Evolutionary conservation across 2,329 filamentous ascomycete species (phyloP).

Genomic region (Hymenotorrendiella dingleyae): DNA sequence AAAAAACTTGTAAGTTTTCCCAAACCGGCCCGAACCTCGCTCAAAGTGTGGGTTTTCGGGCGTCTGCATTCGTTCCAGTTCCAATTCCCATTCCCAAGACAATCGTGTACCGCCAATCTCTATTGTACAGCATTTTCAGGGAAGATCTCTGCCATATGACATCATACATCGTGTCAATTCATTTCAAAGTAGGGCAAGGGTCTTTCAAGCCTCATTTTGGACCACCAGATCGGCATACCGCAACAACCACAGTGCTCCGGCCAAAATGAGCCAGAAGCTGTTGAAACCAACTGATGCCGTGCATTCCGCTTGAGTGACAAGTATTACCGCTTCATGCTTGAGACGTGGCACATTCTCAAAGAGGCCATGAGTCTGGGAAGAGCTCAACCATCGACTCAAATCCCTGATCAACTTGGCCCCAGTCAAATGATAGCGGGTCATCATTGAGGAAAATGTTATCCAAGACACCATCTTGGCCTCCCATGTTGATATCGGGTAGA

Average conservation of each 20-base stretch:
- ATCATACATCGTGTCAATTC: too few relatives aligned
- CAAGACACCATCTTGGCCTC: not conserved
- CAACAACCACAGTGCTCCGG: not conserved
- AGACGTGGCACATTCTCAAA: not conserved
- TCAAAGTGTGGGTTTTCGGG: not conserved
- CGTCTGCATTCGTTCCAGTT: not conserved
- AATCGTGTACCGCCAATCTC: too few relatives aligned
- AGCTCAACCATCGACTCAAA: conserved; percentile 14
- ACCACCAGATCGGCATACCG: not conserved
- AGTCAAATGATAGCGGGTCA: conserved; percentile 7
- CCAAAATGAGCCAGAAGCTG: not conserved
- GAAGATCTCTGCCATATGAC: too few relatives aligned
- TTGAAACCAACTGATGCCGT: not conserved
- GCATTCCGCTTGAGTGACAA: not conserved
- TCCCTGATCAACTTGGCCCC: conserved; percentile 10
- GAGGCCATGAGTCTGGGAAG: conserved; percentile 13
- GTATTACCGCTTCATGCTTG: not conserved
- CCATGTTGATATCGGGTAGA: not conserved
- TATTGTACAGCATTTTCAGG: too few relatives aligned
- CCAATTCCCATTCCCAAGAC: too few relatives aligned
- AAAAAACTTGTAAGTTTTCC: not conserved
- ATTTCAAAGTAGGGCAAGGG: too few relatives aligned
- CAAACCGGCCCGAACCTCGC: not conserved
- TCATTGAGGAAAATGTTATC: conserved; percentile 8
- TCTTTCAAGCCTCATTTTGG: not conserved